These are phyloP conservation scores for Trichophyton schoenleinii DNA, from an alignment of 2,329 filamentous ascomycete species.

Conservation along the genomic window DNA sequence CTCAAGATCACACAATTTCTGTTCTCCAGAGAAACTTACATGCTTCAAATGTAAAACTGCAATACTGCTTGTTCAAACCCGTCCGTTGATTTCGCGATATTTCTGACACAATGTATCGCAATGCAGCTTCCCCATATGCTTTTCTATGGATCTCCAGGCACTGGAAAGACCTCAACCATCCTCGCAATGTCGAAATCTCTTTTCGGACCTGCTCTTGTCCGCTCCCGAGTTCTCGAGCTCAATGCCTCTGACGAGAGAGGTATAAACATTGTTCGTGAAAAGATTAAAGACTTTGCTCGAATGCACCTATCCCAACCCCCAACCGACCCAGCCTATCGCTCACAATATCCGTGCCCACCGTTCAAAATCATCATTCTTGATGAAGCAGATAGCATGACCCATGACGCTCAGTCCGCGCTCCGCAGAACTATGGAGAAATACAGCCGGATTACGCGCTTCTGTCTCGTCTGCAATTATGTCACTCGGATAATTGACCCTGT, in stretches of 20 bases:
- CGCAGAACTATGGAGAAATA: constrained; percentile 98
- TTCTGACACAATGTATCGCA: constrained; percentile 13
- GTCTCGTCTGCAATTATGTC: constrained; percentile 96
- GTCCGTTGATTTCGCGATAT: background rate
- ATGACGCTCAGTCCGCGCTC: constrained; percentile 88
- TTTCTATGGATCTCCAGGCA: constrained; percentile 95
- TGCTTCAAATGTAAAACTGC: constrained; percentile 61
- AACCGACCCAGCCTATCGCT: constrained; percentile 48
- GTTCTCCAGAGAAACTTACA: constrained; percentile 86
- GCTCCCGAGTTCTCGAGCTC: constrained; percentile 89
- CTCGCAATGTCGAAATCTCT: constrained; percentile 94
- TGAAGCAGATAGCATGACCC: constrained; percentile 97
- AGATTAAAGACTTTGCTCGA: constrained; percentile 95
- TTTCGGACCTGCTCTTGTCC: constrained; percentile 88
- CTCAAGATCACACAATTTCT: constrained; percentile 92
- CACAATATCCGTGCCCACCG: constrained; percentile 79
- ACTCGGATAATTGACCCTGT: constrained; percentile 95
- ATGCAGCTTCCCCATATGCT: constrained; percentile 87
- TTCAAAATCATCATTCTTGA: constrained; percentile 99
- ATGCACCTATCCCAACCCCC: constrained; percentile 83
- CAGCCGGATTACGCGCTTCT: constrained; percentile 90
- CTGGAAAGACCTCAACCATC: constrained; percentile 95
- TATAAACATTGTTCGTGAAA: constrained; percentile 91
- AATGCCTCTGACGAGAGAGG: constrained; percentile 98
- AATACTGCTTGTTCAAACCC: background rate